A percentile compares a stretch with the other conserved stretches of the same genome.
phyloP scores from a whole-genome alignment of 1,139 yeast genomes.

The Blastobotrys buckinghamii region DNA sequence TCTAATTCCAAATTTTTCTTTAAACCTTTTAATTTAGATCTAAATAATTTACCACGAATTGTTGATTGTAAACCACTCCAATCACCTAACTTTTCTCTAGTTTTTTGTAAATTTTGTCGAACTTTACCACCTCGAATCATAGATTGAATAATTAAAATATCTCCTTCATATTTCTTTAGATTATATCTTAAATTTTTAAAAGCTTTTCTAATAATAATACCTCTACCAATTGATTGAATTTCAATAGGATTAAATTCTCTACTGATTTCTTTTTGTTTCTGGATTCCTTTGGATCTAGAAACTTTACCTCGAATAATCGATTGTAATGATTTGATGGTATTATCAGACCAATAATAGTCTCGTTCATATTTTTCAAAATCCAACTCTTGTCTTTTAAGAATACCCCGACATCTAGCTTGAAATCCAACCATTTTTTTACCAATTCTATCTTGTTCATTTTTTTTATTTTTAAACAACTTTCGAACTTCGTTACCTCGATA shows the following conservation, averaged over 20 bases:
- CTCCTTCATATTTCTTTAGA: background rate
- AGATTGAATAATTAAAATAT: conserved; percentile 4
- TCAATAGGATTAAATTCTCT: background rate
- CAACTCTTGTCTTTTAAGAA: conserved; percentile 14
- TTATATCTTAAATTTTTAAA: background rate
- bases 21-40: conserved; percentile 18
- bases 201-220: conserved; percentile 7
- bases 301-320: conserved; percentile 18
- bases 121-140: conserved; percentile 9
- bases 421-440: conserved; percentile 5
- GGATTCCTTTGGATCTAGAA: conserved; percentile 6
- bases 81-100: background rate
- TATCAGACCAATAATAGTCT: conserved; percentile 16
- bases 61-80: conserved; percentile 14
- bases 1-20: conserved; percentile 17
- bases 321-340: conserved; percentile 17
- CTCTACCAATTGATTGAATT: conserved; percentile 16
- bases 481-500: conserved; percentile 22
- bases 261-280: background rate
- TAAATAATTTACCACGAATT: conserved; percentile 18
- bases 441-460: background rate
- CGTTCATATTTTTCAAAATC: conserved; percentile 16
- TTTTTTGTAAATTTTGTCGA: background rate
- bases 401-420: conserved; percentile 20
- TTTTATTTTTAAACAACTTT: background rate